Percentiles rank a stretch among this genome's conserved stretches.
Evolutionary conservation across 768 basidiomycete species (phyloP).

Genomic region (Mycena galericulata): DNA sequence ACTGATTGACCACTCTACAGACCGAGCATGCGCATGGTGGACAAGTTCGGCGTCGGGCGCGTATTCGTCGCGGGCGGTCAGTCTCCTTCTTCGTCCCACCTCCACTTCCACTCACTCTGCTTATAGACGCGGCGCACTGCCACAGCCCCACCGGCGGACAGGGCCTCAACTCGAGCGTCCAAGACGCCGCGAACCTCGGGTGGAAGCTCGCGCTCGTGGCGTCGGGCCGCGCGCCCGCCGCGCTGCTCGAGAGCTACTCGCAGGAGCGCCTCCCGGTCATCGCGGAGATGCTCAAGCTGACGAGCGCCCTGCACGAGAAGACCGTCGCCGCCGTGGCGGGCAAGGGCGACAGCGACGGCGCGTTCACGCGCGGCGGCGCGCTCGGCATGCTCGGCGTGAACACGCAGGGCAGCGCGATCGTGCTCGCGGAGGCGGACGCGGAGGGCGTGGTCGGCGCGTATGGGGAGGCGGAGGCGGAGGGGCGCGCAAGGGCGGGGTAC

Average conservation of each 20-base stretch:
- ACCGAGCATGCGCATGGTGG: conserved; percentile 62
- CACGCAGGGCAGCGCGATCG: conserved; percentile 55
- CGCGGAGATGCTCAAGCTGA: conserved; percentile 56
- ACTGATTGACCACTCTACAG: conserved; percentile 38
- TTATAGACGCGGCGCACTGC: conserved; percentile 61
- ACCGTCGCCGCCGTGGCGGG: conserved; percentile 30
- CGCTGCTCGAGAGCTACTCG: conserved; percentile 55
- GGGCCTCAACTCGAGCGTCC: conserved; percentile 51
- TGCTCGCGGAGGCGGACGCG: conserved; percentile 44
- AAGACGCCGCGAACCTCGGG: conserved; percentile 55
- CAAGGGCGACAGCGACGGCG: conserved; percentile 23
- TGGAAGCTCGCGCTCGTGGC: conserved; percentile 60
- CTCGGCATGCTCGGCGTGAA: conserved; percentile 56
- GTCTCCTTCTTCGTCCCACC: conserved; percentile 5
- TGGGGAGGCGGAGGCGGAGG: background rate
- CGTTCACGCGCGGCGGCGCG: conserved; percentile 22
- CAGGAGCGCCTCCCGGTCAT: conserved; percentile 59
- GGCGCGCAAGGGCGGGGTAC: conserved; percentile 19
- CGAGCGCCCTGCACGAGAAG: conserved; percentile 43
- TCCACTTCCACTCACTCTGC: background rate
- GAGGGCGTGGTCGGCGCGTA: conserved; percentile 20
- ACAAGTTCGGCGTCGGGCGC: conserved; percentile 53
- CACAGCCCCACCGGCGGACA: conserved; percentile 59
- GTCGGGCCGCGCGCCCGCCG: conserved; percentile 46
- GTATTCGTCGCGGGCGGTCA: conserved; percentile 62